Base-by-base conservation (phyloP, 148 eudicot species). In the Cornus suecica region DNA sequence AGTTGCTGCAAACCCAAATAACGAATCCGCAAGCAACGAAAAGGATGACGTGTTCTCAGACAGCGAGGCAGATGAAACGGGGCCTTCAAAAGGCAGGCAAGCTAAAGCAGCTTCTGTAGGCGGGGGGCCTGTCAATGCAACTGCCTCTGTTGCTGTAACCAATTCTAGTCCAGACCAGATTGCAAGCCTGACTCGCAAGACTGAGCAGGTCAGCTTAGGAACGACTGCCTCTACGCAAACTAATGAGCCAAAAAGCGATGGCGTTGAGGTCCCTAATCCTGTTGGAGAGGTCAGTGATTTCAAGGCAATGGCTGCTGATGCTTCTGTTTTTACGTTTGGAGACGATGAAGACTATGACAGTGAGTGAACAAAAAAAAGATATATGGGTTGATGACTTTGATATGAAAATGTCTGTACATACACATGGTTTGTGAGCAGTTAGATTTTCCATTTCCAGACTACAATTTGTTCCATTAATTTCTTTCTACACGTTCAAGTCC, bases 221-320 rank as follows among this genome's bases (percentile, higher is more conserved):
- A 86, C 75, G 63, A 73, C 78, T 34, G 82, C 77, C 65, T 25
- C 86, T 3, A 64, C 75, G 70, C 84, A 80, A 31, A 78, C 56
- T 20, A 83, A 65, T 20, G 80, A 81, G 69, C 73, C 84, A 8
- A 87, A 84, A 85, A 83, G 60, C 29, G 87, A 78, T 71, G 69
- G 77, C 10, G 20, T 27, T 41, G 52, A 75, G 32, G 79, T 69
- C 45, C 74, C 90, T 48, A 82, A 66, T 62, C 65, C 92, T 1
- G 86, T 62, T 3, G 87, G 75, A 27, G 93, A 82, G 76, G 92
- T 84, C 68, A 96, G 98, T 74, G 98, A 93, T 29, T 96, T 96
- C 74, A 96, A 96, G 85, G 99, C 89, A 45, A 91, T 96, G 93
- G 97, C 98, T 13, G 99, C 99, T 51, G 99, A 96, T 85, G 99